phyloP scores from a whole-genome alignment of 164 flowering plant genomes.

The Umbellularia californica region DNA sequence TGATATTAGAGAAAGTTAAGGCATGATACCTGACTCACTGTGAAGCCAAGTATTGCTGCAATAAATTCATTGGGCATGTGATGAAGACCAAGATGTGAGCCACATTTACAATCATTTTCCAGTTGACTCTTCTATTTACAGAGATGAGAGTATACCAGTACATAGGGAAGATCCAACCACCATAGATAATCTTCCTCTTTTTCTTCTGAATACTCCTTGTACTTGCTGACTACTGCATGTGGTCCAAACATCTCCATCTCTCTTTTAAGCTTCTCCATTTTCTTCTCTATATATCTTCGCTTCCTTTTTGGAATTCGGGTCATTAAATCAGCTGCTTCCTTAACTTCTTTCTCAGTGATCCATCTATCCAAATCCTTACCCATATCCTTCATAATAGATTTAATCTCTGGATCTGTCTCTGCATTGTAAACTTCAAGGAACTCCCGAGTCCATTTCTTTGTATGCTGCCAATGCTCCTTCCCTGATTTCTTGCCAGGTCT shows the following conservation, averaged over 20 bases:
- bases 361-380: constrained; percentile 82
- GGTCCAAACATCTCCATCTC: constrained; percentile 90
- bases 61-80: too few species aligned
- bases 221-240: constrained; percentile 90
- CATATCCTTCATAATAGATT: constrained; percentile 71
- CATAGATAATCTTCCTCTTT: constrained; percentile 82
- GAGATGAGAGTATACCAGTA: constrained; percentile 44
- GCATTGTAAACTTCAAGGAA: constrained; percentile 75
- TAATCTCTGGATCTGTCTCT: constrained; percentile 83
- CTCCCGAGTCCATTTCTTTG: constrained; percentile 86
- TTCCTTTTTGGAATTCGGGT: constrained; percentile 50
- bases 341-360: constrained; percentile 84
- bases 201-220: constrained; percentile 78
- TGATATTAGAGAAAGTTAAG: too few species aligned
- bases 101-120: too few species aligned
- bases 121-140: not conserved
- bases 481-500: constrained; percentile 76
- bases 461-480: constrained; percentile 94
- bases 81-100: too few species aligned
- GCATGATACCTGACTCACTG: too few species aligned
- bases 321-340: constrained; percentile 75
- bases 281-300: constrained; percentile 54
- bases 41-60: too few species aligned
- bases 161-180: constrained; percentile 93
- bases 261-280: constrained; percentile 64